Conservation (phyloP, 2,329 filamentous ascomycete species). For the Colletotrichum brevisporum region DNA sequence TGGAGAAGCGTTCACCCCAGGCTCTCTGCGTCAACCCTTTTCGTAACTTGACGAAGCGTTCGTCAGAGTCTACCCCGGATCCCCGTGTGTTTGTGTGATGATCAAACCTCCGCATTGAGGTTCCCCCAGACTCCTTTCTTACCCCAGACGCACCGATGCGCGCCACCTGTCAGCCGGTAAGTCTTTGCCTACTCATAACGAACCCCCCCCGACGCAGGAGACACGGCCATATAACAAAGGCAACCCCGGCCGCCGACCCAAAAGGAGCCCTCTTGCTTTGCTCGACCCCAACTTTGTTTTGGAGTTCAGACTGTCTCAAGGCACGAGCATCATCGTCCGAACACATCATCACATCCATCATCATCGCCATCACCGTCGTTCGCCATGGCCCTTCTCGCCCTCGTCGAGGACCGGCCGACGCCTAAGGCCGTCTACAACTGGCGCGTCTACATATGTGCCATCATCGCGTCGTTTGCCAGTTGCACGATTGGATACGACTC, state of each 20-base stretch:
- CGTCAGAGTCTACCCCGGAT: slow-evolving; percentile 33
- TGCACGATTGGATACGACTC: slow-evolving; percentile 76
- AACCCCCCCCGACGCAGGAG: background rate
- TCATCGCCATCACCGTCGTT: background rate
- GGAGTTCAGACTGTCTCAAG: slow-evolving; percentile 29
- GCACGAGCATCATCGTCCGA: slow-evolving; percentile 17
- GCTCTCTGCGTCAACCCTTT: slow-evolving; percentile 12
- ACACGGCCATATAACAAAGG: slow-evolving; percentile 36
- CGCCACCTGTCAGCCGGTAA: slow-evolving; percentile 21
- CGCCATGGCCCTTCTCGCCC: slow-evolving; percentile 62
- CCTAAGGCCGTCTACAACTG: slow-evolving; percentile 72
- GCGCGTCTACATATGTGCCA: slow-evolving; percentile 69
- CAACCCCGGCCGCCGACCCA: slow-evolving; percentile 17
- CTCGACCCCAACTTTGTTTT: slow-evolving; percentile 17
- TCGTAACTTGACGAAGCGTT: slow-evolving; percentile 6
- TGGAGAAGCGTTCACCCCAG: slow-evolving; percentile 40
- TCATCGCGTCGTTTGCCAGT: slow-evolving; percentile 68
- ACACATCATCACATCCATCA: slow-evolving; percentile 13
- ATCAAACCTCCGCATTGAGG: slow-evolving; percentile 29
- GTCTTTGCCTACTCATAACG: background rate
- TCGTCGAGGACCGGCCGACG: slow-evolving; percentile 71
- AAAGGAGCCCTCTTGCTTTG: background rate
- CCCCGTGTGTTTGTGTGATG: slow-evolving; percentile 20
- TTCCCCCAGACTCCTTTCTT: slow-evolving; percentile 35
- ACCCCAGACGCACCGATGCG: slow-evolving; percentile 37